Evolutionary conservation across 2,329 filamentous ascomycete species (phyloP).

Genomic region (Penicillium sp.): DNA sequence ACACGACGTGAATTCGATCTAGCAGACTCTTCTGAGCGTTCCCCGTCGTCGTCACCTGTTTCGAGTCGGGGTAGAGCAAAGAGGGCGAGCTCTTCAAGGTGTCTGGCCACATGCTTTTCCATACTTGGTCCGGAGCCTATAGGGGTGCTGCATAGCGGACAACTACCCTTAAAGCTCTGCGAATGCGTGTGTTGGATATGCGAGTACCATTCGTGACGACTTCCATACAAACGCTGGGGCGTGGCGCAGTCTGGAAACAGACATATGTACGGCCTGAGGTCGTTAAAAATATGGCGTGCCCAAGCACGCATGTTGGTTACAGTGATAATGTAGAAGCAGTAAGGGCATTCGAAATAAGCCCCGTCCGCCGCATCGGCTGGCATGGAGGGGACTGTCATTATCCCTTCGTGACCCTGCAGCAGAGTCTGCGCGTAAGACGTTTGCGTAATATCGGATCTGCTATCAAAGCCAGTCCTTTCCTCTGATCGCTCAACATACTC

Average conservation of each 20-base stretch:
- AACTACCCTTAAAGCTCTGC: too few species aligned
- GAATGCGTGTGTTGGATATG: neutral
- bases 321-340: constrained; percentile 45
- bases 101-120: constrained; percentile 3
- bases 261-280: constrained; percentile 48
- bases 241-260: constrained; percentile 32
- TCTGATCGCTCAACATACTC: neutral
- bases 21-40: too few species aligned
- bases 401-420: neutral
- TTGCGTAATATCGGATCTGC: neutral
- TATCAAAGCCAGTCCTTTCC: neutral
- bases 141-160: neutral
- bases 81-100: constrained; percentile 13
- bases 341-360: constrained; percentile 45
- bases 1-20: too few species aligned
- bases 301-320: constrained; percentile 33
- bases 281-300: constrained; percentile 46
- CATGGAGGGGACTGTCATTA: constrained; percentile 29
- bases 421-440: constrained; percentile 2
- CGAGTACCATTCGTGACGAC: constrained; percentile 24
- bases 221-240: constrained; percentile 26
- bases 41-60: too few species aligned
- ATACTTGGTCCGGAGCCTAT: neutral
- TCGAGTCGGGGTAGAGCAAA: neutral
- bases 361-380: constrained; percentile 28